Percentiles rank a stretch among this genome's conserved stretches.
These are phyloP conservation scores for Giardia muris DNA, from an alignment of 208 protist species.

Conservation along the genomic window DNA sequence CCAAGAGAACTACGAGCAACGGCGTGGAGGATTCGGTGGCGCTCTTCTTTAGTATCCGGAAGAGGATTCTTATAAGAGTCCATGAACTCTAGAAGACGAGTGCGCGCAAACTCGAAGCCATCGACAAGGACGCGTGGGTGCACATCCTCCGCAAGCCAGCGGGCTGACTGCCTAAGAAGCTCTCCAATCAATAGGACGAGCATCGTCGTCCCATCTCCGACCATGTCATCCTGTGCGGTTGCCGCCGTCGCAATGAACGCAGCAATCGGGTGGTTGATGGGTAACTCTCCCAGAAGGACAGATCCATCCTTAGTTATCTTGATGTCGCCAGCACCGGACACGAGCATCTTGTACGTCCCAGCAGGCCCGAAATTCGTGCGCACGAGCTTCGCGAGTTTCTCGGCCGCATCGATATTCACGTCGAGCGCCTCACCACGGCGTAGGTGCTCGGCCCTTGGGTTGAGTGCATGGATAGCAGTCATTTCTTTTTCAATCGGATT, in stretches of 20 bases:
- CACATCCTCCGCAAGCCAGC: constrained; percentile 86
- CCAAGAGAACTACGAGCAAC: constrained; percentile 58
- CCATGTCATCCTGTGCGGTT: constrained; percentile 97
- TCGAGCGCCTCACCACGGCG: constrained; percentile 57
- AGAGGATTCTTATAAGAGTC: not conserved
- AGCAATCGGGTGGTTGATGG: constrained; percentile 98
- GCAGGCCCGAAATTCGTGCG: constrained; percentile 95
- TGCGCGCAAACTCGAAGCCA: constrained; percentile 73
- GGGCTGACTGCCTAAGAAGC: constrained; percentile 87
- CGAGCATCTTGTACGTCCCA: constrained; percentile 96
- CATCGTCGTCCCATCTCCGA: constrained; percentile 95
- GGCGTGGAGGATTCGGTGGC: not conserved
- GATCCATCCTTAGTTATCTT: constrained; percentile 99
- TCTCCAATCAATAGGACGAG: constrained; percentile 95
- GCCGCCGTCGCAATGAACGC: constrained; percentile 90
- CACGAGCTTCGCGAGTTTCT: constrained; percentile 83
- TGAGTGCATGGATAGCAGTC: constrained; percentile 25
- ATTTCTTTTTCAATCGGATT: constrained; percentile 19
- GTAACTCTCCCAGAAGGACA: constrained; percentile 95
- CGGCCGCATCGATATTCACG: constrained; percentile 93
- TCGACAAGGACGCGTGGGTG: constrained; percentile 90
- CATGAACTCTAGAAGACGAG: constrained; percentile 66
- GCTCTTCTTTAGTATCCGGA: not conserved
- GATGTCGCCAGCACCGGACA: constrained; percentile 89
- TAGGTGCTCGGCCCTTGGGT: constrained; percentile 31